Percentiles rank a stretch among this genome's conserved stretches.
Conservation (phyloP, 768 basidiomycete genomes). For the Coprinellus aureogranulatus region DNA sequence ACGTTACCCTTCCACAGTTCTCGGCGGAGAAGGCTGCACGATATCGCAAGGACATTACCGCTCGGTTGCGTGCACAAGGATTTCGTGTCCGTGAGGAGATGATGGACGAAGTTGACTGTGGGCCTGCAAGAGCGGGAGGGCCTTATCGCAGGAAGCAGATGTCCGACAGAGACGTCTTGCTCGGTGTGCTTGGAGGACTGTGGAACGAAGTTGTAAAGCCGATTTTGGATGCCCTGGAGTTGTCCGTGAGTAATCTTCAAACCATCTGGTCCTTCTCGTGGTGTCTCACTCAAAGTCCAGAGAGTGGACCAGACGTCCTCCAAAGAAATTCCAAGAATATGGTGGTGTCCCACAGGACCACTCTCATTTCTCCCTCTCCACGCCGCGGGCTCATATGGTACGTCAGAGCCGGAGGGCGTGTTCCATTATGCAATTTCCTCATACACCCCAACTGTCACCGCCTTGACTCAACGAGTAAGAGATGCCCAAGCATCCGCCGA, state of each 20-base stretch:
- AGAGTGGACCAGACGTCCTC: neutral
- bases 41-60: neutral
- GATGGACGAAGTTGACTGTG: neutral
- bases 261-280: neutral
- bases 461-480: constrained; percentile 7
- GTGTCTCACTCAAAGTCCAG: no score
- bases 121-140: neutral
- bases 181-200: neutral
- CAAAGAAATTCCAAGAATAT: constrained; percentile 5
- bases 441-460: constrained; percentile 15
- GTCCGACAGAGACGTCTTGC: neutral
- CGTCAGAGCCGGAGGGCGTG: neutral
- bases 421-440: constrained; percentile 17
- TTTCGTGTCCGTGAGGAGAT: neutral
- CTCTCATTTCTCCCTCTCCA: constrained; percentile 37
- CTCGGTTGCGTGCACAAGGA: neutral
- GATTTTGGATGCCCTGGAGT: neutral
- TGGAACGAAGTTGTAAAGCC: constrained; percentile 2
- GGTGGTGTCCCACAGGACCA: constrained; percentile 25
- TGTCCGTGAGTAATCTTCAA: neutral
- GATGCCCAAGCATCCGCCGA: neutral
- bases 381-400: constrained; percentile 30
- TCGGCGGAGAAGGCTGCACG: neutral
- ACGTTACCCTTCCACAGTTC: constrained; percentile 9
- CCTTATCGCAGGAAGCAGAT: no score